phyloP scores from a whole-genome alignment of 164 flowering plant species.

The Piper betle region DNA sequence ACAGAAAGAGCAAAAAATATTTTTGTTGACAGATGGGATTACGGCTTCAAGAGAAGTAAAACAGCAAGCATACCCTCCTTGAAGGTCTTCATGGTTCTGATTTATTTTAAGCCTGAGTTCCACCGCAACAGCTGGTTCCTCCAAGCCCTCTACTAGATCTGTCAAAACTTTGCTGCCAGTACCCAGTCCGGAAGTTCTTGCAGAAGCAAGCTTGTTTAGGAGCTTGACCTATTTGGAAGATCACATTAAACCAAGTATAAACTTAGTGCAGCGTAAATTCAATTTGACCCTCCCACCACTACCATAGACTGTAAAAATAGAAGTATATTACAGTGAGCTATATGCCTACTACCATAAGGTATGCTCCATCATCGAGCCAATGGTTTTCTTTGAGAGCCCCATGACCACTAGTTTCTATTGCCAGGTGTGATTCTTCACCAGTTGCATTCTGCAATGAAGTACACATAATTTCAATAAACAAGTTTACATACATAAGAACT shows the following conservation, averaged over 20 bases:
- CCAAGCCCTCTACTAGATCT: conserved; percentile 72
- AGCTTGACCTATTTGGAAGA: conserved; percentile 59
- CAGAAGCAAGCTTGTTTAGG: conserved; percentile 91
- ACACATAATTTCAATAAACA: background rate
- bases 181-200: conserved; percentile 54
- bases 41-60: background rate
- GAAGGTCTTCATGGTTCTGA: conserved; percentile 66
- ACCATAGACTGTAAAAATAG: background rate
- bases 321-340: background rate
- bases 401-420: conserved; percentile 99
- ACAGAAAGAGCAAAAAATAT: background rate
- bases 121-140: conserved; percentile 73
- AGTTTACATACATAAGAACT: background rate
- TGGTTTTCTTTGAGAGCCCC: conserved; percentile 97
- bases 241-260: background rate
- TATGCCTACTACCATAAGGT: conserved; percentile 71
- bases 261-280: background rate
- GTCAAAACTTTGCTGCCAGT: conserved; percentile 89
- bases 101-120: conserved; percentile 81
- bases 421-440: conserved; percentile 93
- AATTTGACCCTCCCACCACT: background rate
- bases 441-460: conserved; percentile 54
- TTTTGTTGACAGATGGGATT: background rate
- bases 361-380: conserved; percentile 99
- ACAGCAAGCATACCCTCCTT: conserved; percentile 59